Conservation (phyloP, 306 rosid genomes). For the Alnus rubra region DNA sequence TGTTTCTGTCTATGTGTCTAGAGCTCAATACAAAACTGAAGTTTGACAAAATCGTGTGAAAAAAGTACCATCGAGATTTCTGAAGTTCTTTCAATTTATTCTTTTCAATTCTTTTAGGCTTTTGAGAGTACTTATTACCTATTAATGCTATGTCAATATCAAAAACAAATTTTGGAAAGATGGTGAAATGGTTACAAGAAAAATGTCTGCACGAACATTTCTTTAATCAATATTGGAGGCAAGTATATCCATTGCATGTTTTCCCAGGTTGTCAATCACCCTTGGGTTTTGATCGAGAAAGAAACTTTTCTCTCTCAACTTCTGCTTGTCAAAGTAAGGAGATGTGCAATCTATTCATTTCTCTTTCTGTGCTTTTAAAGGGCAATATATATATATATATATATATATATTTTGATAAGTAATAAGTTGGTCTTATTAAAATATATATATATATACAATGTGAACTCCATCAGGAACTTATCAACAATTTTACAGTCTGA, state of each 20-base stretch:
- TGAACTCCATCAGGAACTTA: slow-evolving; percentile 9
- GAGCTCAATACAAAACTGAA: background rate
- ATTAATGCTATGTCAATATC: background rate
- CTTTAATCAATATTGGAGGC: background rate
- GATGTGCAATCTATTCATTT: background rate
- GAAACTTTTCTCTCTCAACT: background rate
- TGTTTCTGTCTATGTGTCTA: background rate
- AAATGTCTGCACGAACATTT: background rate
- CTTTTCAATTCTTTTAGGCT: background rate
- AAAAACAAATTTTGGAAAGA: background rate
- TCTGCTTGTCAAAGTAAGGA: background rate
- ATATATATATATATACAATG: background rate
- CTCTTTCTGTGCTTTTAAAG: background rate
- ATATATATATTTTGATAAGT: no score
- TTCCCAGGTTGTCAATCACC: background rate
- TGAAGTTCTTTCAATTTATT: background rate
- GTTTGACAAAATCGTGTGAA: background rate
- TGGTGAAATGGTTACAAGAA: background rate
- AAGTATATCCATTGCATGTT: background rate
- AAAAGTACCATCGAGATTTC: background rate
- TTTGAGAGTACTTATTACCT: background rate
- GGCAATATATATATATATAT: background rate
- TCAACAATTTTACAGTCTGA: slow-evolving; percentile 70
- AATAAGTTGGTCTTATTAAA: no score
- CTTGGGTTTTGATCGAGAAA: background rate